phyloP scores from a whole-genome alignment of 2,329 filamentous ascomycete genomes.

The Xenosphaeropsis pyriputrescens region DNA sequence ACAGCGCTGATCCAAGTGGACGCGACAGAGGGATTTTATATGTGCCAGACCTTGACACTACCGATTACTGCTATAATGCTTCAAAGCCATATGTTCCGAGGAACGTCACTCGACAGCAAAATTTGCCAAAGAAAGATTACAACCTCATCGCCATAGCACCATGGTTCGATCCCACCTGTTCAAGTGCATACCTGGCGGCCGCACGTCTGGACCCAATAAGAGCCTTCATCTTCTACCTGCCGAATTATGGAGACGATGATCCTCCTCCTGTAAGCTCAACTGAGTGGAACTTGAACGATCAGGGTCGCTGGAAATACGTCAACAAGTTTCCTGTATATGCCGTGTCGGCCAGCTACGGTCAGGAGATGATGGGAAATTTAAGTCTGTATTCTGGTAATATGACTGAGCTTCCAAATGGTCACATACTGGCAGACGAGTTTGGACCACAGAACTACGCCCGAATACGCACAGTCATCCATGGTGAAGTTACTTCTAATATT shows the following conservation, averaged over 20 bases:
- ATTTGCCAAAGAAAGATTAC: conserved; percentile 56
- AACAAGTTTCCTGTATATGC: conserved; percentile 74
- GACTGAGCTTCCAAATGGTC: conserved; percentile 40
- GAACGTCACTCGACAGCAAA: conserved; percentile 58
- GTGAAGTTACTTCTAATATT: conserved; percentile 31
- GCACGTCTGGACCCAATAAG: conserved; percentile 43
- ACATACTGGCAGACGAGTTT: conserved; percentile 38
- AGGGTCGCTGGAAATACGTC: conserved; percentile 53
- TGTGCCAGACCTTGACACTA: conserved; percentile 51
- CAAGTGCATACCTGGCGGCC: conserved; percentile 53
- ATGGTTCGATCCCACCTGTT: conserved; percentile 67
- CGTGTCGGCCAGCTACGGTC: conserved; percentile 52
- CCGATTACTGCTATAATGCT: conserved; percentile 46
- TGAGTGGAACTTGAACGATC: conserved; percentile 58
- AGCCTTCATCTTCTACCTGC: conserved; percentile 48
- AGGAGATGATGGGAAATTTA: conserved; percentile 54
- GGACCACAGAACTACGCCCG: conserved; percentile 44
- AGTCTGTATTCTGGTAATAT: conserved; percentile 67
- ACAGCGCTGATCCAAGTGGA: conserved; percentile 41
- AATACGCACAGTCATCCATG: conserved; percentile 39
- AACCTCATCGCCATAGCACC: conserved; percentile 72
- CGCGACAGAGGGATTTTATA: conserved; percentile 70
- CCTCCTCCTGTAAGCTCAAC: conserved; percentile 52
- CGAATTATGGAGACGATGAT: conserved; percentile 36
- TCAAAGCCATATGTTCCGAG: conserved; percentile 52